Conservation (phyloP, 2,329 filamentous ascomycete genomes). For the Neoascochyta sp. region DNA sequence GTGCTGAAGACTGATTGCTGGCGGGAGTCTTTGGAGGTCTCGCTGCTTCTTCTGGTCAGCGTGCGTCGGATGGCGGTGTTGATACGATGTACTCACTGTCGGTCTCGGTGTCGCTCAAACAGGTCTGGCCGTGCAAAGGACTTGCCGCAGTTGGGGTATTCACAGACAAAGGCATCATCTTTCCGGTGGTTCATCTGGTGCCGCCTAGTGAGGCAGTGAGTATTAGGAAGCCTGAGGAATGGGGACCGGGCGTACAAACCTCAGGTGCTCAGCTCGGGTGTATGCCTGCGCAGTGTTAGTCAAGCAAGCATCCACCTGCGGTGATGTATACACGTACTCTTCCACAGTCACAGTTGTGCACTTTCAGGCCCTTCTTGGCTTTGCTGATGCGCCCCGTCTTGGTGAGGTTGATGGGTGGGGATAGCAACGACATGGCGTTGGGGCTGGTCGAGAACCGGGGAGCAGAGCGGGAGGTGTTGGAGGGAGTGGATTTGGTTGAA, state of each 20-base stretch:
- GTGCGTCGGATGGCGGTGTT: slow-evolving; percentile 1
- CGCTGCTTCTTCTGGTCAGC: slow-evolving; percentile 26
- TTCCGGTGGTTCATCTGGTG: slow-evolving; percentile 48
- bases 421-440: slow-evolving; percentile 26
- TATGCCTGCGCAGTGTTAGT: slow-evolving; percentile 42
- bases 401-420: slow-evolving; percentile 41
- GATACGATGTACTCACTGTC: slow-evolving; percentile 43
- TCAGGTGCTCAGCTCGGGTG: slow-evolving; percentile 47
- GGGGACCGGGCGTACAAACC: slow-evolving; percentile 23
- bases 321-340: slow-evolving; percentile 40
- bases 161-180: slow-evolving; percentile 41
- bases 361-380: slow-evolving; percentile 46
- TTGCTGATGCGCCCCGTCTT: slow-evolving; percentile 48
- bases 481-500: slow-evolving; percentile 18
- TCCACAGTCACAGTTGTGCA: slow-evolving; percentile 48
- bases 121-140: slow-evolving; percentile 46
- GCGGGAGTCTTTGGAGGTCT: slow-evolving; percentile 22
- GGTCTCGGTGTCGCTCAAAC: slow-evolving; percentile 43
- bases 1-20: slow-evolving; percentile 23
- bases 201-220: slow-evolving; percentile 33
- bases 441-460: slow-evolving; percentile 32
- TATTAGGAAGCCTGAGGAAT: slow-evolving; percentile 2
- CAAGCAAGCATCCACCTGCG: background rate
- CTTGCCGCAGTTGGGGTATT: slow-evolving; percentile 41
- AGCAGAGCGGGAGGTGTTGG: slow-evolving; percentile 27